Evolutionary conservation across 805 yeast genomes (phyloP).

Genomic region (Isabelozyma heimii): DNA sequence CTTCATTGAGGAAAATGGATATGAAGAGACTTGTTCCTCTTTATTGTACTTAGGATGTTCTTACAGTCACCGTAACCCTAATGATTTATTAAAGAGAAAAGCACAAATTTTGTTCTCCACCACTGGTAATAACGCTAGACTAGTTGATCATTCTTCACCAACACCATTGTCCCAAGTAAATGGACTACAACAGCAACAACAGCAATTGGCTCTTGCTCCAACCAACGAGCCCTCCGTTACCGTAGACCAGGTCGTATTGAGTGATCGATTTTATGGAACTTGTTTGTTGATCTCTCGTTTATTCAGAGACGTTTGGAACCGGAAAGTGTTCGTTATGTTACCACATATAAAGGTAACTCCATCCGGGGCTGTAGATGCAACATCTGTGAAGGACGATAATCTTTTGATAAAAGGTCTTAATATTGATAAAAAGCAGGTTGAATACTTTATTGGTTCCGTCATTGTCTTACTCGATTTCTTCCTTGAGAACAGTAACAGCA

Average conservation of each 20-base stretch:
- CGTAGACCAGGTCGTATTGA: slow-evolving; percentile 76
- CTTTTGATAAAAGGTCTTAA: slow-evolving; percentile 44
- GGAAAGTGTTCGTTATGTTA: slow-evolving; percentile 56
- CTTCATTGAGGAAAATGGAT: slow-evolving; percentile 77
- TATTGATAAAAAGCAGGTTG: slow-evolving; percentile 52
- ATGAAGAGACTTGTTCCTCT: slow-evolving; percentile 86
- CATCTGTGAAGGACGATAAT: slow-evolving; percentile 43
- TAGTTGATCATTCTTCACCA: slow-evolving; percentile 16
- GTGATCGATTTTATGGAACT: slow-evolving; percentile 89
- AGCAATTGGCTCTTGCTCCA: slow-evolving; percentile 8
- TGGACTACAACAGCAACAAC: slow-evolving; percentile 8
- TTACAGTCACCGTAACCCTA: slow-evolving; percentile 53
- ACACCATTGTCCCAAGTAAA: neutral
- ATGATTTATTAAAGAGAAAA: slow-evolving; percentile 38
- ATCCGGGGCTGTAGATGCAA: slow-evolving; percentile 35
- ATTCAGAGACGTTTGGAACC: slow-evolving; percentile 76
- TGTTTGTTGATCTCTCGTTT: slow-evolving; percentile 75
- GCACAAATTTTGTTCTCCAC: slow-evolving; percentile 52
- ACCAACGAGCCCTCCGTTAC: slow-evolving; percentile 32
- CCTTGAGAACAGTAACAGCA: slow-evolving; percentile 57
- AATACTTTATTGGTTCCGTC: slow-evolving; percentile 68
- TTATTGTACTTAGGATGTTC: slow-evolving; percentile 83
- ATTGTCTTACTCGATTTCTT: slow-evolving; percentile 69
- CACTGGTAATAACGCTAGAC: slow-evolving; percentile 52
- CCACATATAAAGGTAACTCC: slow-evolving; percentile 37